Percentiles rank a stretch among this genome's conserved stretches.
Conservation (phyloP, 768 basidiomycete species). For the Antrodiella citrinella region DNA sequence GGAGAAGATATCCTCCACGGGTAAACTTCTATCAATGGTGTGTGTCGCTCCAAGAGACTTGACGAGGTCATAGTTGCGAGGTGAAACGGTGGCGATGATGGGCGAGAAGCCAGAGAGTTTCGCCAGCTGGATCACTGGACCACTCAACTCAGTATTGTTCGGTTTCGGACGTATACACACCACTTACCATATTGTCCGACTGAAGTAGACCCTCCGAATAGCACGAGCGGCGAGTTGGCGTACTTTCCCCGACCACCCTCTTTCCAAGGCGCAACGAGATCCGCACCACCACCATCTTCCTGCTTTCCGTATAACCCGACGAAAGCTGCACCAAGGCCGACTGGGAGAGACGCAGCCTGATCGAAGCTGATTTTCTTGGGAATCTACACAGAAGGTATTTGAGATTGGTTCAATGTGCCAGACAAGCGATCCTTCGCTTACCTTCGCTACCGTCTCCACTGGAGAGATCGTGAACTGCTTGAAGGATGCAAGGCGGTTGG, state of each 20-base stretch:
- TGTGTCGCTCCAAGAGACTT: slow-evolving; percentile 12
- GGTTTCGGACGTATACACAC: neutral
- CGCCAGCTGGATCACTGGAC: slow-evolving; percentile 2
- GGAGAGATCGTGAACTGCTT: slow-evolving; percentile 22
- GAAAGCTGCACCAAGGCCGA: slow-evolving; percentile 21
- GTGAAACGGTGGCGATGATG: slow-evolving; percentile 11
- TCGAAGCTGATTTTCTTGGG: slow-evolving; percentile 22
- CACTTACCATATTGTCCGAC: slow-evolving; percentile 21
- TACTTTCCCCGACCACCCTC: slow-evolving; percentile 21
- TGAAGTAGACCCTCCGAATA: slow-evolving; percentile 18
- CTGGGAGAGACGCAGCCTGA: slow-evolving; percentile 23
- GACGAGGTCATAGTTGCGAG: slow-evolving; percentile 3
- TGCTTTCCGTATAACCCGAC: slow-evolving; percentile 17
- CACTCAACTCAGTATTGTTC: neutral
- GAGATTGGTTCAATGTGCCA: neutral
- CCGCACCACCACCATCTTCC: slow-evolving; percentile 10
- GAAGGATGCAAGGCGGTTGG: slow-evolving; percentile 10
- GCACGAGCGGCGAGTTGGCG: slow-evolving; percentile 19
- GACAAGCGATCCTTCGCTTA: neutral
- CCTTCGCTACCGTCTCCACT: slow-evolving; percentile 20
- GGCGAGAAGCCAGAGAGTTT: slow-evolving; percentile 7
- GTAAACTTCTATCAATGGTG: slow-evolving; percentile 5
- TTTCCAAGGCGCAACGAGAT: slow-evolving; percentile 20
- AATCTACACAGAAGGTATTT: slow-evolving; percentile 7
- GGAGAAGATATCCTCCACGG: neutral